Base-by-base conservation (phyloP, 495 filamentous ascomycete species). In the Penicillium fimorum region DNA sequence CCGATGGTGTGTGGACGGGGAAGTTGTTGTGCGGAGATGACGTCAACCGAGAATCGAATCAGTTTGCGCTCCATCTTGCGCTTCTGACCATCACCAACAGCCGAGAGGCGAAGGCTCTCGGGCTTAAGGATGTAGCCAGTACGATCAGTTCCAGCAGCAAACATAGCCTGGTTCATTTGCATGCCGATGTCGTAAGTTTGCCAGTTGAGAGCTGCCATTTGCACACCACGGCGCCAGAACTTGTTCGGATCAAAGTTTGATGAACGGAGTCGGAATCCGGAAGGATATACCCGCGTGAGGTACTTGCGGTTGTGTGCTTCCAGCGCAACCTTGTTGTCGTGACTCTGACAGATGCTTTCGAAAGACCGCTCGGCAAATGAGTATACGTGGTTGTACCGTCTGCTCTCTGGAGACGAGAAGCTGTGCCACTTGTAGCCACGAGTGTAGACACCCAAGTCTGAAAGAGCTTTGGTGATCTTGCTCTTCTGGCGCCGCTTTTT, bases 101-200 rank as follows among this genome's bases (percentile, higher is more conserved):
- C 74, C 49, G 82, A 82, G 47, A 80, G 75, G 35, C 93, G 88
- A 43, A 94, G 82, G 61, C 91, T 88, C 46, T 87, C 80, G 6
- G 94, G 94, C 70, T 98, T 98, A 38, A 97, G 82, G 22, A 97
- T 90, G 61, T 96, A 98, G 20, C 94, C 94, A 9, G 87, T 87
- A 48, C 85, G 83, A 71, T 96, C 94, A 20, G 83, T 84, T 29
- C 91, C 91, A 48, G 90, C 87, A n/a, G 90, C 88, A 70, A 97
- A 98, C 94, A 98, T 98, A 58, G 94, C 94, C 51, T 93, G 89
- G 62, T 97, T 97, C 67, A 97, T 77, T 68, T 97, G 92, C 85
- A 96, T 91, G 15, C 90, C 88, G 29, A 92, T 79, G 62, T 97
- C 94, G 63, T 94, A 97, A 0, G 93, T 98, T 70, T 98, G 94